Evolutionary conservation across 345 rosid genomes (phyloP), one percentile per base, ranked within the genome.

Genomic region (Eucalyptus coolabah): DNA sequence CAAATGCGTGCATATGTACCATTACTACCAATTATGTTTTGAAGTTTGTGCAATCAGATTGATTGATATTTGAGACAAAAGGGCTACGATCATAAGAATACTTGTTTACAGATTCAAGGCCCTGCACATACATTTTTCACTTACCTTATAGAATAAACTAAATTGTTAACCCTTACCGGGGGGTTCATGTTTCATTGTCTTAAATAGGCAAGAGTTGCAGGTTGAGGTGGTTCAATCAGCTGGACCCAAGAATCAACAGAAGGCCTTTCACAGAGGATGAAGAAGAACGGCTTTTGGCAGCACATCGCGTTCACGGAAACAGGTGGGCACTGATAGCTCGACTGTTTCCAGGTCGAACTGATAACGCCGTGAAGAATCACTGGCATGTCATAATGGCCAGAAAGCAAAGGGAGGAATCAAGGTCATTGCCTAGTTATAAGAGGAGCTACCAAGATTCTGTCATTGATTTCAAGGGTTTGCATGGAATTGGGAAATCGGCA

Each of bases 301-400:
- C 94, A 26, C 96, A 95, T 72, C 82, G 90, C 11, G 86, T 95
- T 47, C 96, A 95, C 7, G 96, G 96, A 34, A 95, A 95, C 90
- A 93, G 93, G 87, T 95, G 96, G 96, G 95, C 95, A n/a, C 72
- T 93, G 19, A 95, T 95, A 81, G 93, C 96, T 17, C 89, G 93
- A 83, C 91, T 93, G 51, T 95, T 94, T 77, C 95, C 94, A 0
- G 96, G 96, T n/a, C 88, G 95, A 63, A 95, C 96, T 4, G 96
- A 95, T 89, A 95, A 94, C 59, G 95, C 96, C 2, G 94, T 94
- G 81, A 95, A 95, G 94, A 95, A 95, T 86, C 96, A 95, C 53
- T 95, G 93, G 94, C 96, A 94, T 90, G 95, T 95, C 81, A 91
- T 95, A 81, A 95, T 94, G 95, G 95, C 96, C 51, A 90, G 95